These are phyloP conservation scores for Termitomyces sp. DNA, from an alignment of 768 basidiomycete species.

Conservation along the genomic window DNA sequence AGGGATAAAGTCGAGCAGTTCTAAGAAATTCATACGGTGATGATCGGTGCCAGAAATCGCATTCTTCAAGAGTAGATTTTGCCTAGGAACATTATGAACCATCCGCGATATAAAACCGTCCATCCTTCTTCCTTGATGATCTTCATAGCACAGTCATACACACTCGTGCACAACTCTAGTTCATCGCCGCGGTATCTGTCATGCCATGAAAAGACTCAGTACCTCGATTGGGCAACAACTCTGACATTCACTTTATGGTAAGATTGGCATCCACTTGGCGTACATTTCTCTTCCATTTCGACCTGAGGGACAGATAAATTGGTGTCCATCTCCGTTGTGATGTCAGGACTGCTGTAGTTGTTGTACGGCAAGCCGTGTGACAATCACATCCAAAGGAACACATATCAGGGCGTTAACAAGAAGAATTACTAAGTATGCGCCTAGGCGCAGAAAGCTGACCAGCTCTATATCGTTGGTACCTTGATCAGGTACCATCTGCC, in stretches of 20 bases:
- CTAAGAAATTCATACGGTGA: background rate
- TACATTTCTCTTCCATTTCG: background rate
- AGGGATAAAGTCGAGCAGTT: background rate
- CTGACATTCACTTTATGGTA: constrained; percentile 10
- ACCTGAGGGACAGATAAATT: background rate
- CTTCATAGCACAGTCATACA: constrained; percentile 23
- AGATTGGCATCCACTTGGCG: background rate
- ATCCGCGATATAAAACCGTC: constrained; percentile 27
- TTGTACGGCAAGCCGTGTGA: constrained; percentile 20
- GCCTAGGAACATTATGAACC: constrained; percentile 24
- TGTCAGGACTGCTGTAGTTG: constrained; percentile 5
- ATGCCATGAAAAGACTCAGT: constrained; percentile 3
- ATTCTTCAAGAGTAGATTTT: background rate
- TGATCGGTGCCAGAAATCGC: background rate
- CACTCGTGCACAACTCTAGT: constrained; percentile 20
- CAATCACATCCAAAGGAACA: constrained; percentile 21
- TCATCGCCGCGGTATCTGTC: constrained; percentile 21
- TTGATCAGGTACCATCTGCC: background rate
- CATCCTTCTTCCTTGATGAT: constrained; percentile 32
- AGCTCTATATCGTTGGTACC: background rate
- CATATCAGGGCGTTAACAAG: constrained; percentile 14
- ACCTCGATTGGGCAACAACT: background rate
- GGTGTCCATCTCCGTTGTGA: background rate
- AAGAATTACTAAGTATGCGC: constrained; percentile 2
- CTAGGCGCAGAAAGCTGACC: background rate